A percentile compares a stretch with the other conserved stretches of the same genome.
Evolutionary conservation across 306 rosid genomes (phyloP).

Genomic region (Delonix regia): DNA sequence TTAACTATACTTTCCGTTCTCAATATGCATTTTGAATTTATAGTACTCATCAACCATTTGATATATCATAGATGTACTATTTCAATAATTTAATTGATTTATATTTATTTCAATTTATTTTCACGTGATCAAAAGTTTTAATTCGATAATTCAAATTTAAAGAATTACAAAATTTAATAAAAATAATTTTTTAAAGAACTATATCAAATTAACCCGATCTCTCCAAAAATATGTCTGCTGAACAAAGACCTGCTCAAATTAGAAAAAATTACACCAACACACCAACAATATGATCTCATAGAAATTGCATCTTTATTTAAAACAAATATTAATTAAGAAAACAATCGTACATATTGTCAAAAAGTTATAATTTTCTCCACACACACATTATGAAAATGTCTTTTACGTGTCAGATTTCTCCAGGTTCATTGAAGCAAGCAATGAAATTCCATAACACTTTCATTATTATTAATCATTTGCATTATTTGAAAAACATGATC

Average conservation of each 20-base stretch:
- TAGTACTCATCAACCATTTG: neutral
- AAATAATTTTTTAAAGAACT: too few species aligned
- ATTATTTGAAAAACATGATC: constrained; percentile 32
- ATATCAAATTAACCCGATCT: too few species aligned
- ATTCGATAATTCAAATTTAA: too few species aligned
- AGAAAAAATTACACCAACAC: neutral
- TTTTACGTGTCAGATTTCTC: constrained; percentile 34
- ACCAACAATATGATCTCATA: neutral
- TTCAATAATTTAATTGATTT: too few species aligned
- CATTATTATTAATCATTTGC: constrained; percentile 43
- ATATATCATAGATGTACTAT: too few species aligned
- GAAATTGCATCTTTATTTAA: too few species aligned
- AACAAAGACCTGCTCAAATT: too few species aligned
- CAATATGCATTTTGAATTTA: neutral
- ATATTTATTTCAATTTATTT: too few species aligned
- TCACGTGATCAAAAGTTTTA: too few species aligned
- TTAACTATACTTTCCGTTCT: neutral
- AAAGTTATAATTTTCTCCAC: constrained; percentile 49
- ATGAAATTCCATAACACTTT: constrained; percentile 31
- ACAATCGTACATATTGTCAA: constrained; percentile 47
- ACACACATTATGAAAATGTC: constrained; percentile 32
- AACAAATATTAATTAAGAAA: neutral
- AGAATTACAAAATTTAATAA: too few species aligned
- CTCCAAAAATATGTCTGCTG: too few species aligned
- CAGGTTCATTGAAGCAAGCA: constrained; percentile 24